Conservation (phyloP, 169 alveolate genomes). For the Plasmodium malariae region DNA sequence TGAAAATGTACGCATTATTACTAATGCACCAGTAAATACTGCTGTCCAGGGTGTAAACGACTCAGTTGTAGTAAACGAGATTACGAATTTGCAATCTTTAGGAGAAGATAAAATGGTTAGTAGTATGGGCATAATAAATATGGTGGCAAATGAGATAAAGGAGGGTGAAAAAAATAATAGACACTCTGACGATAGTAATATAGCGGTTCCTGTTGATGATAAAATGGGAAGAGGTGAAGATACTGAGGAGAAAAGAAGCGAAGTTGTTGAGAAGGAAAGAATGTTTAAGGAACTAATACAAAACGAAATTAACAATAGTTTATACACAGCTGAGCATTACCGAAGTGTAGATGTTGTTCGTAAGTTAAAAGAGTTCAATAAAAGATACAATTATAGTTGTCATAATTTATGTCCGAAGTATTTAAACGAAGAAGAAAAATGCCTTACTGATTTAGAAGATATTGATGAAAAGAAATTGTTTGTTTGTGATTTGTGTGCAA, state of each 20-base stretch:
- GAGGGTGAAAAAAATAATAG: neutral
- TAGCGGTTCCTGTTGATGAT: neutral
- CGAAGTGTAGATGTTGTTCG: slow-evolving; percentile 1
- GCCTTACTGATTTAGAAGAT: slow-evolving; percentile 55
- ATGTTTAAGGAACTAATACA: slow-evolving; percentile 17
- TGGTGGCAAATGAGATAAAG: neutral
- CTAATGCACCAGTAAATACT: too few species aligned
- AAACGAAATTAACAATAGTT: slow-evolving; percentile 25
- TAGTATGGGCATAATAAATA: too few species aligned
- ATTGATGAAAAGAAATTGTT: slow-evolving; percentile 50
- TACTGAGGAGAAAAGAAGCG: neutral
- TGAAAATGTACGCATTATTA: too few species aligned
- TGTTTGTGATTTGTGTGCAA: slow-evolving; percentile 72
- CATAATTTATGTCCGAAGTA: neutral
- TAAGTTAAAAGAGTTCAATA: slow-evolving; percentile 28
- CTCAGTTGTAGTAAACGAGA: too few species aligned
- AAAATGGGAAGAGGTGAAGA: neutral
- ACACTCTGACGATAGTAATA: neutral
- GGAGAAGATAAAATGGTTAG: too few species aligned
- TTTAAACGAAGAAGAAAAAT: slow-evolving; percentile 37
- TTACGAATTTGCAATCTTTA: too few species aligned
- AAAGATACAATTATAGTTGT: neutral
- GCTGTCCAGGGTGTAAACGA: too few species aligned
- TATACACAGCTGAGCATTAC: slow-evolving; percentile 16
- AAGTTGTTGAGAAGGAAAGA: neutral